These are phyloP conservation scores for Penicillium concentricum DNA, from an alignment of 2,329 filamentous ascomycete species.

Conservation along the genomic window DNA sequence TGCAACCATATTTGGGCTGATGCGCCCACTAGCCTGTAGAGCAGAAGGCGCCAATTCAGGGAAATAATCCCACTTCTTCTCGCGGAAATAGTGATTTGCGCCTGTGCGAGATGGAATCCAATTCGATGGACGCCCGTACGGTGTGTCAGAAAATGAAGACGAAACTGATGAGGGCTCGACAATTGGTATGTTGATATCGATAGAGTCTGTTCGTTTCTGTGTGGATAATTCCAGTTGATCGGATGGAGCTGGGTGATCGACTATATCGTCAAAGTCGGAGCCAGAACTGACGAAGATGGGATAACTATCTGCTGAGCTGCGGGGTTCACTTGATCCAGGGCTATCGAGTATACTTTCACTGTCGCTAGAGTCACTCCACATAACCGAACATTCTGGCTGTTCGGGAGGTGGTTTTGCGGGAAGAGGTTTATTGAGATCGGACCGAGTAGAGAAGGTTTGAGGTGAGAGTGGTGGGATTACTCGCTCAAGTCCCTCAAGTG, in stretches of 20 bases:
- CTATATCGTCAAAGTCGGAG: slow-evolving; percentile 29
- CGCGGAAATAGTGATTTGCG: slow-evolving; percentile 39
- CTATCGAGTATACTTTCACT: slow-evolving; percentile 27
- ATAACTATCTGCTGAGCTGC: slow-evolving; percentile 30
- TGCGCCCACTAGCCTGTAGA: slow-evolving; percentile 13
- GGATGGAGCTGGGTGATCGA: slow-evolving; percentile 24
- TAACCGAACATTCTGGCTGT: slow-evolving; percentile 19
- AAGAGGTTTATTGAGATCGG: slow-evolving; percentile 31
- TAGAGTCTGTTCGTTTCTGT: slow-evolving; percentile 17
- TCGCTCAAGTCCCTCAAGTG: slow-evolving; percentile 39
- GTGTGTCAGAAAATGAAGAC: slow-evolving; percentile 19
- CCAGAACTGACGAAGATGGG: slow-evolving; percentile 32
- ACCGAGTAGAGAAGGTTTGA: slow-evolving; percentile 8
- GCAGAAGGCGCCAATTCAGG: slow-evolving; percentile 37
- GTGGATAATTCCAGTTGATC: slow-evolving; percentile 14
- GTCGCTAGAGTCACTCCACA: slow-evolving; percentile 31
- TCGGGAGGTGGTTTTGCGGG: slow-evolving; percentile 29
- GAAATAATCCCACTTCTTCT: slow-evolving; percentile 45
- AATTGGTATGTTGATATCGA: slow-evolving; percentile 10
- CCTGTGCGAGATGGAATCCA: slow-evolving; percentile 24
- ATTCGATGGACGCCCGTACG: slow-evolving; percentile 23
- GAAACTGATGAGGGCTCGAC: not conserved
- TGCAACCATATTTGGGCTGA: slow-evolving; percentile 10
- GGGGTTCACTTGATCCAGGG: slow-evolving; percentile 19
- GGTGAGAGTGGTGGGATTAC: slow-evolving; percentile 32